phyloP scores from a whole-genome alignment of 257 asterid species.

The Solanum stenotomum region DNA sequence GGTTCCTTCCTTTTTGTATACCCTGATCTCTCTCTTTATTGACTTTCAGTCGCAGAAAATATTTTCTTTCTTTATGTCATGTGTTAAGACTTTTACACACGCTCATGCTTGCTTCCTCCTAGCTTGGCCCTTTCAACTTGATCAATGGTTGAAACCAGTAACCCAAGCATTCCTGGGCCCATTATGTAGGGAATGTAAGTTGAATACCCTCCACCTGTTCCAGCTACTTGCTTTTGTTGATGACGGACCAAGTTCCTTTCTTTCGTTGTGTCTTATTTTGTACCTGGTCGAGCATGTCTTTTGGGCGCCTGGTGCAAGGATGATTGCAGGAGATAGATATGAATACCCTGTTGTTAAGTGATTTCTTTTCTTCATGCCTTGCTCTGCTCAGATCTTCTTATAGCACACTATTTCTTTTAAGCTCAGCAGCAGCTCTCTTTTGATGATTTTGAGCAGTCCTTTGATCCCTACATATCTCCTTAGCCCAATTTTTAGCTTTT shows the following conservation, averaged over 20 bases:
- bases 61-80: neutral
- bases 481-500: neutral
- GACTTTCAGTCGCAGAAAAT: neutral
- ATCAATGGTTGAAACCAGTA: neutral
- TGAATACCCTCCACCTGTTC: neutral
- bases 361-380: neutral
- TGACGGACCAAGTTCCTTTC: neutral
- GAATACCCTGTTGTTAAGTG: neutral
- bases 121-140: neutral
- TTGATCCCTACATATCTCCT: neutral
- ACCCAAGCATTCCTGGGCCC: neutral
- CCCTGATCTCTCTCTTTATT: neutral
- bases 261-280: neutral
- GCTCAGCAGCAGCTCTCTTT: neutral
- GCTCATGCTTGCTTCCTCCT: neutral
- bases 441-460: neutral
- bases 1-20: neutral
- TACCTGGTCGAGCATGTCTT: neutral
- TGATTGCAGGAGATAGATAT: neutral
- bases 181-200: neutral
- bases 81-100: neutral
- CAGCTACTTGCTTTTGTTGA: neutral
- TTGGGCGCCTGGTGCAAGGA: neutral
- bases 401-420: neutral
- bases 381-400: neutral